A percentile compares a stretch with the other conserved stretches of the same genome.
phyloP scores from a whole-genome alignment of 2,329 filamentous ascomycete species.

The Cladosporium sphaerospermum region DNA sequence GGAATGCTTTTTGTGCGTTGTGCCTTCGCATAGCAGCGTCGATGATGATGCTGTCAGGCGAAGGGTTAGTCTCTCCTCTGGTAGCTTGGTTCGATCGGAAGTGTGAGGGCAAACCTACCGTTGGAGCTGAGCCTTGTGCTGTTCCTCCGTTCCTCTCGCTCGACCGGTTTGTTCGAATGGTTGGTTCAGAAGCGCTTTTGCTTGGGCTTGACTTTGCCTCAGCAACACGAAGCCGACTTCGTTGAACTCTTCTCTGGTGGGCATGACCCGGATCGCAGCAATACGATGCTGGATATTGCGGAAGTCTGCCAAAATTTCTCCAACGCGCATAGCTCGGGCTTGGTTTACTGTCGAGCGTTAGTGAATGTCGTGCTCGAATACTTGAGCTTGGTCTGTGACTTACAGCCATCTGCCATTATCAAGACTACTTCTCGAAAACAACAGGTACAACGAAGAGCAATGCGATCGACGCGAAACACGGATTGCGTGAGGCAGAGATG shows the following conservation, averaged over 20 bases:
- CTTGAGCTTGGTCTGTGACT: not conserved
- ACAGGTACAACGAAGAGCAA: not conserved
- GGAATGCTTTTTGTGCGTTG: conserved; percentile 55
- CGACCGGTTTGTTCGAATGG: conserved; percentile 37
- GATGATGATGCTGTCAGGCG: conserved; percentile 47
- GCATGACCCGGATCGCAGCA: conserved; percentile 46
- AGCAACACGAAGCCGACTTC: conserved; percentile 55
- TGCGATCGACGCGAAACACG: not conserved
- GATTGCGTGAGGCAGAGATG: no score
- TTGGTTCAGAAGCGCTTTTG: conserved; percentile 48
- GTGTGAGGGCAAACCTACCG: conserved; percentile 34
- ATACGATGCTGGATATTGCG: conserved; percentile 56
- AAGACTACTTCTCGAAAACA: no score
- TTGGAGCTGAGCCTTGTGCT: conserved; percentile 51
- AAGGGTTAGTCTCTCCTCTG: conserved; percentile 7
- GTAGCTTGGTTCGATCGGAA: not conserved
- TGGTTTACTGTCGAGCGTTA: conserved; percentile 49
- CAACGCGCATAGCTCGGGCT: conserved; percentile 55
- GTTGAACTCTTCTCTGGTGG: conserved; percentile 50
- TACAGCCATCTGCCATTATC: conserved; percentile 8
- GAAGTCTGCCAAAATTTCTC: conserved; percentile 60
- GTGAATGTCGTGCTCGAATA: not conserved
- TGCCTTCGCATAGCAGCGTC: conserved; percentile 56
- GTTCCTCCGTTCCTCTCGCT: conserved; percentile 42
- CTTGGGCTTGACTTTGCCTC: conserved; percentile 50